Percentiles rank a stretch among this genome's conserved stretches.
Conservation (phyloP, 2,329 filamentous ascomycete genomes). For the Calonectria naviculata region DNA sequence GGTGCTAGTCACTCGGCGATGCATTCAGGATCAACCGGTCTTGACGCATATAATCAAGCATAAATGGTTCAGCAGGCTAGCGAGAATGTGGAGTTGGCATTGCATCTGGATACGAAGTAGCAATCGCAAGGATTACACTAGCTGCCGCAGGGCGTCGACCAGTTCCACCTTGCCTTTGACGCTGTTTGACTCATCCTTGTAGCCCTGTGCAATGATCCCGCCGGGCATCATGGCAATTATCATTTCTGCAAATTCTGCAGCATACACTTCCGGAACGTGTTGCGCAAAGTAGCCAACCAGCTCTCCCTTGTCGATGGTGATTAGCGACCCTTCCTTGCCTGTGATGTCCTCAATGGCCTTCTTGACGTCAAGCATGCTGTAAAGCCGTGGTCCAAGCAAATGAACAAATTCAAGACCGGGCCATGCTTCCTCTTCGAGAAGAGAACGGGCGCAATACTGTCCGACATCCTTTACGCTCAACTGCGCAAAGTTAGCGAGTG, state of each 20-base stretch:
- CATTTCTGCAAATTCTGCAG: conserved; percentile 43
- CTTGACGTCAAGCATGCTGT: conserved; percentile 42
- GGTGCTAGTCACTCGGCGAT: not conserved
- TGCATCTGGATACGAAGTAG: not conserved
- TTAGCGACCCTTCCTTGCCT: conserved; percentile 36
- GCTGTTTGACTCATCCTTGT: conserved; percentile 33
- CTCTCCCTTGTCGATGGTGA: conserved; percentile 32
- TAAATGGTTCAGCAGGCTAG: not conserved
- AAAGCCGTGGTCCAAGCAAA: conserved; percentile 41
- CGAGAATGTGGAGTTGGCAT: not conserved
- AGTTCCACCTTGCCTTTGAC: conserved; percentile 38
- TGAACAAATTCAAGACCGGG: conserved; percentile 33
- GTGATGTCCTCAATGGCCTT: conserved; percentile 38
- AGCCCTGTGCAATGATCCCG: conserved; percentile 37
- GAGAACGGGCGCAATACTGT: conserved; percentile 34
- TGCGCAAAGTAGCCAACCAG: conserved; percentile 38
- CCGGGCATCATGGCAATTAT: conserved; percentile 34
- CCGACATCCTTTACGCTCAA: conserved; percentile 44
- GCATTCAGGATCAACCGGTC: not conserved
- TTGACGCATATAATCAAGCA: not conserved
- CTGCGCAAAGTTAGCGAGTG: conserved; percentile 24
- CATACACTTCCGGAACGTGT: conserved; percentile 33
- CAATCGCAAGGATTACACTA: not conserved
- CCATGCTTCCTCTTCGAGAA: conserved; percentile 26
- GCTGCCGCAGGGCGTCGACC: conserved; percentile 32